Percentiles rank a stretch among this genome's conserved stretches.
phyloP scores from a whole-genome alignment of 495 filamentous ascomycete species.

The Penicillium coffeae region DNA sequence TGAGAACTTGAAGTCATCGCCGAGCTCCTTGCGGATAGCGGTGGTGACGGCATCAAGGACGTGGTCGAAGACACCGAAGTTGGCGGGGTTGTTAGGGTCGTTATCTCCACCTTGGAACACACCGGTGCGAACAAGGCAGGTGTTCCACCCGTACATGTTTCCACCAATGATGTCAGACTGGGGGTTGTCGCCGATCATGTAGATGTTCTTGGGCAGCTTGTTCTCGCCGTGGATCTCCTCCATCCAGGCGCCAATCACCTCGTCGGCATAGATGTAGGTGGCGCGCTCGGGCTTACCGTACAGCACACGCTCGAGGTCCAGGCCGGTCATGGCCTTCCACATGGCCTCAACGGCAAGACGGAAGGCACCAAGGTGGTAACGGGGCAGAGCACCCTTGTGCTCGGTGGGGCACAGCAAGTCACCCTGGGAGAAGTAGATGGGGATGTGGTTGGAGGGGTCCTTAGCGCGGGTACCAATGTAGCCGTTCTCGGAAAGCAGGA shows the following conservation, averaged over 20 bases:
- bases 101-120: constrained; percentile 54
- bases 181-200: constrained; percentile 82
- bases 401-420: constrained; percentile 73
- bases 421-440: constrained; percentile 73
- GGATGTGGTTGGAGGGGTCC: constrained; percentile 62
- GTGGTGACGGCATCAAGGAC: constrained; percentile 52
- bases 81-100: constrained; percentile 55
- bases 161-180: constrained; percentile 74
- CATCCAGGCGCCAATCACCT: constrained; percentile 74
- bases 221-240: constrained; percentile 70
- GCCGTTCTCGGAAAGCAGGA: constrained; percentile 69
- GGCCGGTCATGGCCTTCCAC: constrained; percentile 71
- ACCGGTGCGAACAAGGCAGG: constrained; percentile 61
- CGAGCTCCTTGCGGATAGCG: constrained; percentile 53
- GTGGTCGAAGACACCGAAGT: constrained; percentile 54
- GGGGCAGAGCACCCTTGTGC: constrained; percentile 61
- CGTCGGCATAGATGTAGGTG: constrained; percentile 77
- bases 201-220: constrained; percentile 65
- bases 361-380: constrained; percentile 74
- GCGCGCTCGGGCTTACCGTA: constrained; percentile 79
- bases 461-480: constrained; percentile 61
- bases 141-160: constrained; percentile 82
- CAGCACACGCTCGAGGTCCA: constrained; percentile 75
- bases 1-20: constrained; percentile 54
- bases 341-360: constrained; percentile 72